Evolutionary conservation across 345 rosid species (phyloP).

Genomic region (Gossypium turneri): DNA sequence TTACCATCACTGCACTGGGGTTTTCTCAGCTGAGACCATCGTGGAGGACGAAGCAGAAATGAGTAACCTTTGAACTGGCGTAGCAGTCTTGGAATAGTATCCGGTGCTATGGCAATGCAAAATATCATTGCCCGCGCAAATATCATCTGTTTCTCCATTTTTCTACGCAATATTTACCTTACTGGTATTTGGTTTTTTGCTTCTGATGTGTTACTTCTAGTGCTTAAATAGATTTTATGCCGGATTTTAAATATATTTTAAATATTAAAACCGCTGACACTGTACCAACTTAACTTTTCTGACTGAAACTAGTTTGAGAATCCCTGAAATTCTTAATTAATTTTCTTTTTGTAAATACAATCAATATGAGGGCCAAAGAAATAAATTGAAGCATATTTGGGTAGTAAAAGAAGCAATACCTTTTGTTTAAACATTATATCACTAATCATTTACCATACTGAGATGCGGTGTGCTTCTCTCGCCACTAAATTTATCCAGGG

Average conservation of each 20-base stretch:
- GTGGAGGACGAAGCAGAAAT: conserved; percentile 32
- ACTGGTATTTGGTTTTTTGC: background rate
- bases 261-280: background rate
- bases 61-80: background rate
- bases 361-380: background rate
- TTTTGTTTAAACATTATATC: no score
- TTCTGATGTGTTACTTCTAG: background rate
- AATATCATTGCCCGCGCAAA: background rate
- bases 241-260: no score
- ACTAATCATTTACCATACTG: no score
- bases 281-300: background rate
- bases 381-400: background rate
- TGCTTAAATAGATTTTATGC: background rate
- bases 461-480: no score
- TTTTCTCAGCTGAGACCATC: conserved; percentile 31
- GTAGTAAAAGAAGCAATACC: no score
- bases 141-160: background rate
- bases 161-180: background rate
- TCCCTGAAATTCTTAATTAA: background rate
- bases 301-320: background rate
- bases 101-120: background rate
- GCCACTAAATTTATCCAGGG: no score
- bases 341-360: background rate
- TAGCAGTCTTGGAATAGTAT: background rate
- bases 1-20: conserved; percentile 32